Evolutionary conservation across 352 stramenopile genomes (phyloP), one percentile per base, ranked within the genome.

Genomic region (Pythium myriotylum): DNA sequence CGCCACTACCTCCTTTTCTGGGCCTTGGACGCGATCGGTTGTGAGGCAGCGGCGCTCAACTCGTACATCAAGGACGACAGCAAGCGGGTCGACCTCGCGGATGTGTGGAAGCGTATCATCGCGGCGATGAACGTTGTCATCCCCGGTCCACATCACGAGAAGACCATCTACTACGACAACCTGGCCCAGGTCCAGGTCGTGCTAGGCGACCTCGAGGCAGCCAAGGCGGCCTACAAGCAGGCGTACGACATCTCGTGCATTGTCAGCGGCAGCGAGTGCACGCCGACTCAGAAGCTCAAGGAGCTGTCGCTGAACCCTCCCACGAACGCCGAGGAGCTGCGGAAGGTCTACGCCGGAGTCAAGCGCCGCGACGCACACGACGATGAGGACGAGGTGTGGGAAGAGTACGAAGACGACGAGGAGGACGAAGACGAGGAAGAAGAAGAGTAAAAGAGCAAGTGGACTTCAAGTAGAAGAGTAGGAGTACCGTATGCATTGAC

Each of bases 111-210:
- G 54, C 81, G 79, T 22, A 86, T 91, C 46, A 85, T 93, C 55
- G 55, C 68, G 20, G 74, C 54, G 59, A 86, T 93, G 76, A 88
- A 93, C 69, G 65, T 78, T n/a, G 76, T 87, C 10, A 68, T 92
- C 47, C 84, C 79, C 12, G 67, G 73, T 17, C 70, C 77, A 35
- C 75, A 91, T 50, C 81, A 94, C 61, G 81, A 91, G 65, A 94
- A 94, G 65, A 88, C 75, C 23, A 90, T 91, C 54, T 89, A 94
- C 67, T 94, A 94, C 67, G 84, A 94, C 70, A 89, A 92, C 62
- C 61, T 91, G 35, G 84, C 84, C 23, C 82, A 94, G 66, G 81
- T 88, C 5, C 72, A 80, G 9, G 77, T 94, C 41, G 71, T 87
- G 23, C 57, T 89, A 14, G 80, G 81, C 10, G 73, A 93, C 54